Evolutionary conservation across 345 rosid genomes (phyloP), one percentile per base, ranked within the genome.

Genomic region (Acer campestre): DNA sequence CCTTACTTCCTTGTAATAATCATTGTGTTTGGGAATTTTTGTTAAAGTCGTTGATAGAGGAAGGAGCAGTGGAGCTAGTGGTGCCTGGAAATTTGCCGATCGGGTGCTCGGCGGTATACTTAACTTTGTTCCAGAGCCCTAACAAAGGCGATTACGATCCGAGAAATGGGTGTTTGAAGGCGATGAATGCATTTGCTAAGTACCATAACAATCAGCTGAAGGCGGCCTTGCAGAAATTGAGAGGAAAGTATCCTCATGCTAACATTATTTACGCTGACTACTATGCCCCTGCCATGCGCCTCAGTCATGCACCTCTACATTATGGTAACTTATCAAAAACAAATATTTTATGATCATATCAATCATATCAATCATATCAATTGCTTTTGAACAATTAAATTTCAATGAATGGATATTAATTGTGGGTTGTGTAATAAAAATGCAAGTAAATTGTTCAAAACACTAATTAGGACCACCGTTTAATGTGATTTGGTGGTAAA

Each of bases 51-150:
- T 79, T 93, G 82, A 88, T 93, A 63, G 89, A 89, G 53, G 91
- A 89, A 86, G 97, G 93, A 2, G 95, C 95, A 1, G 85, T 80
- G 56, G 84, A 88, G 17, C 22, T 92, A 17, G 20, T 90, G 88
- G 94, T 90, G 67, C 93, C 94, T 0, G 95, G 95, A 18, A 89
- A 86, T 77, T 75, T 91, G 16, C 95, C 95, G 1, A 80, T 89
- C 0, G 95, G 97, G 25, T 93, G 97, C 86, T 80, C 87, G 0
- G 88, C 97, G 0, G 89, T 83, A 65, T 86, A 88, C 66, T 42
- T 92, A 79, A 88, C 93, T 16, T 61, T 86, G 75, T 89, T 88
- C 67, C 73, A 3, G 10, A 86, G 85, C 73, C 71, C 49, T 2
- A 78, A 63, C 59, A 61, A 77, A 75, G 27, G 73, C 9, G 87